These are phyloP conservation scores for Haplosporangium sp. DNA, from an alignment of 371 early-diverging fungal species.

Conservation along the genomic window DNA sequence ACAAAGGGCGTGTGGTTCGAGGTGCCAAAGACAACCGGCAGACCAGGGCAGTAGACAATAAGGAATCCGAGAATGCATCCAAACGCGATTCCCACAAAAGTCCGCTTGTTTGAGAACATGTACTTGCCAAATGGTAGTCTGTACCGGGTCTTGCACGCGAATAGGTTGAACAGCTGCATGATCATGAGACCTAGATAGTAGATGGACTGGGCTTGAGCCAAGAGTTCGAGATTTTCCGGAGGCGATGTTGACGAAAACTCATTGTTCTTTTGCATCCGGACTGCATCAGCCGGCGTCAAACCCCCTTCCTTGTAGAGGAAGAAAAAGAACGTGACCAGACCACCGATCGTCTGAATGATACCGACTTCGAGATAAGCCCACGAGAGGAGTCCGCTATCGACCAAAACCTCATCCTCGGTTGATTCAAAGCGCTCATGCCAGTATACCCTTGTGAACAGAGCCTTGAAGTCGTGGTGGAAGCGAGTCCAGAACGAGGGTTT, in stretches of 20 bases:
- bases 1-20: conserved; percentile 67
- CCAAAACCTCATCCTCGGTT: conserved; percentile 85
- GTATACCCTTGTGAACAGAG: conserved; percentile 63
- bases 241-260: conserved; percentile 15
- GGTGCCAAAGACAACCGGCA: conserved; percentile 80
- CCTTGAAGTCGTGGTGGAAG: conserved; percentile 53
- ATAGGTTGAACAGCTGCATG: conserved; percentile 92
- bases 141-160: conserved; percentile 88
- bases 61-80: conserved; percentile 73
- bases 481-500: conserved; percentile 49
- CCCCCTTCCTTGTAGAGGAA: conserved; percentile 64
- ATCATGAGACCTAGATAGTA: conserved; percentile 86
- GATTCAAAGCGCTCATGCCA: conserved; percentile 74
- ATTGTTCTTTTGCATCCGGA: conserved; percentile 62
- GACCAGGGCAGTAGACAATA: conserved; percentile 85
- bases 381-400: conserved; percentile 84
- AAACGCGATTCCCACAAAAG: conserved; percentile 71
- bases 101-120: conserved; percentile 83
- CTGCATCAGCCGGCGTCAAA: conserved; percentile 66
- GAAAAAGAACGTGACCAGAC: conserved; percentile 80
- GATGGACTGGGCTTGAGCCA: conserved; percentile 77
- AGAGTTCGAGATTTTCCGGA: conserved; percentile 53
- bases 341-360: conserved; percentile 81
- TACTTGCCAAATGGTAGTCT: conserved; percentile 81
- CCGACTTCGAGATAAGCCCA: conserved; percentile 93